Percentiles rank a stretch among this genome's conserved stretches.
Conservation (phyloP, 2,329 filamentous ascomycete species). For the Magnaporthiopsis incrustans region DNA sequence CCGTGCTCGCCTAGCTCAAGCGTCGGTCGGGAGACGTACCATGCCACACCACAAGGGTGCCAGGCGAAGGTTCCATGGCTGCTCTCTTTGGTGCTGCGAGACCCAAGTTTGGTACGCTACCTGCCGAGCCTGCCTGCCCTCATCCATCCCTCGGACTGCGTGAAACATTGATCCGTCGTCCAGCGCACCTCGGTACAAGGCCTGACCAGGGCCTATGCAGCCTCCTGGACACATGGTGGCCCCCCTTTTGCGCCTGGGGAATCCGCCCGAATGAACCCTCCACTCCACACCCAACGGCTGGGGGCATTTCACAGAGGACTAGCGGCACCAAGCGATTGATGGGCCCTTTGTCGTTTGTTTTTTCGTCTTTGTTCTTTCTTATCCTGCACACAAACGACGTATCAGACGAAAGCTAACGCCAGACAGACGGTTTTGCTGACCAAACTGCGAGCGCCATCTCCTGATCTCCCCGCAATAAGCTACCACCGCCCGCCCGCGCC, state of each 20-base stretch:
- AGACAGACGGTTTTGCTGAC: not conserved
- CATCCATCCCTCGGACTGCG: no score
- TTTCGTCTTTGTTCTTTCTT: not conserved
- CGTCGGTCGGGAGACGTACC: not conserved
- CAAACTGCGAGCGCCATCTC: no score
- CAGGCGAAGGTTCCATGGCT: not conserved
- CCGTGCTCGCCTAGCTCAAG: not conserved
- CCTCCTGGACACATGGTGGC: not conserved
- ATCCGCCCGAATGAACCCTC: not conserved
- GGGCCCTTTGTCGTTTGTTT: not conserved
- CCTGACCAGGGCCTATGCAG: not conserved
- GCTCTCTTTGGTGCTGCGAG: not conserved
- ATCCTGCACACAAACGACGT: not conserved
- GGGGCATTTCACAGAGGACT: not conserved
- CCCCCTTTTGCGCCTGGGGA: not conserved
- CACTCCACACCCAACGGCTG: not conserved
- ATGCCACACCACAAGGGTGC: not conserved
- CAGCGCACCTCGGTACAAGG: no score
- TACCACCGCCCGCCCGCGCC: no score
- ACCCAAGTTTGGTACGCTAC: not conserved
- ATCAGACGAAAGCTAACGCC: not conserved
- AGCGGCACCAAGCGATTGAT: not conserved
- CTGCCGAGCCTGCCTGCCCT: no score
- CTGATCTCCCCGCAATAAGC: no score
- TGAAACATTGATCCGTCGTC: no score